A percentile compares a stretch with the other conserved stretches of the same genome.
These are phyloP conservation scores for Protomyces arabidopsidicola DNA, from an alignment of 1,139 yeast genomes.

Conservation along the genomic window DNA sequence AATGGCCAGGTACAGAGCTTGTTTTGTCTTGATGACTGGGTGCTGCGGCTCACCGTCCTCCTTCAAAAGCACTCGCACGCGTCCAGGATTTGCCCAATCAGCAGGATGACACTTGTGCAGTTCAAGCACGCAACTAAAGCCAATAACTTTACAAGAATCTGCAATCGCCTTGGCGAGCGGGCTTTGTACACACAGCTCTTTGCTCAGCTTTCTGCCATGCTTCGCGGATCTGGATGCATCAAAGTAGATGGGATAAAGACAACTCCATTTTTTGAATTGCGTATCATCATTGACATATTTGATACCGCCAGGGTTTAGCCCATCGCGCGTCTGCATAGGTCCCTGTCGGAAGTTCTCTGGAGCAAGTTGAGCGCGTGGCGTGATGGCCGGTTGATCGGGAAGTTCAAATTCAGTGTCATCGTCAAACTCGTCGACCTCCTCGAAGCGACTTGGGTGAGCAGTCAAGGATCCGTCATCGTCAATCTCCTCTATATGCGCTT, in stretches of 20 bases:
- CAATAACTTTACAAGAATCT: constrained; percentile 53
- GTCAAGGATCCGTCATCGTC: constrained; percentile 20
- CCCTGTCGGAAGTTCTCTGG: not conserved
- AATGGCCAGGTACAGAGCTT: constrained; percentile 59
- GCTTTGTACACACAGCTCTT: constrained; percentile 65
- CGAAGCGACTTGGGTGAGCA: constrained; percentile 2
- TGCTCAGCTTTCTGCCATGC: constrained; percentile 77
- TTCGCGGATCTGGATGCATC: constrained; percentile 69
- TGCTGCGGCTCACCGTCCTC: constrained; percentile 29
- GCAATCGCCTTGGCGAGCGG: constrained; percentile 81
- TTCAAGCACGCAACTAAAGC: constrained; percentile 47
- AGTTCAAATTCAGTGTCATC: constrained; percentile 25
- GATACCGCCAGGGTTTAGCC: constrained; percentile 14
- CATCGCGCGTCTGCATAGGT: not conserved
- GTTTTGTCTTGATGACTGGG: constrained; percentile 45
- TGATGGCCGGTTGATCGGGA: constrained; percentile 13
- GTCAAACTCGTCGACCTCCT: constrained; percentile 26
- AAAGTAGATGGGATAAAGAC: constrained; percentile 83
- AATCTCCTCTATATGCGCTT: constrained; percentile 24
- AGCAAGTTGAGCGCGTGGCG: not conserved
- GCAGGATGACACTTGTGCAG: constrained; percentile 90
- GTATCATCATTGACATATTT: constrained; percentile 22
- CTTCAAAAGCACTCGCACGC: constrained; percentile 69
- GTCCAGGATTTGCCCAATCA: constrained; percentile 95
- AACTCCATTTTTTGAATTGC: constrained; percentile 27